Conservation (phyloP, 176 grass and related monocot genomes). For the Tillandsia leiboldiana region DNA sequence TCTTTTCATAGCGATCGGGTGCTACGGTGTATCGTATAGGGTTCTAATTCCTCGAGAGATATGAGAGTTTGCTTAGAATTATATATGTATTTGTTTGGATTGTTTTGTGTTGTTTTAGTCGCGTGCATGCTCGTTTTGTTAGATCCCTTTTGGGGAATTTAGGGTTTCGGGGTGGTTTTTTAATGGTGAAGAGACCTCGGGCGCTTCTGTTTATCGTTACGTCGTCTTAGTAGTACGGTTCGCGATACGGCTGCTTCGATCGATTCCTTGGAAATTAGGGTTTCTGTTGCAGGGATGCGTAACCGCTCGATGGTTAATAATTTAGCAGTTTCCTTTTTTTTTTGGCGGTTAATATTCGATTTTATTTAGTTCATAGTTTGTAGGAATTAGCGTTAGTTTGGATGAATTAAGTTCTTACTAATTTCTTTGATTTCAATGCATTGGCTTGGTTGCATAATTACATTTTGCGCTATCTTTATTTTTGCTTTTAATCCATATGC, state of each 20-base stretch:
- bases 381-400: background rate
- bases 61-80: background rate
- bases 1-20: background rate
- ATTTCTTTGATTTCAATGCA: no score
- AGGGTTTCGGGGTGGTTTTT: conserved; percentile 1
- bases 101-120: conserved; percentile 9
- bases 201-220: no score
- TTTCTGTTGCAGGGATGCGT: no score
- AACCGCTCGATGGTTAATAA: no score
- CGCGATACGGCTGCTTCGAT: background rate
- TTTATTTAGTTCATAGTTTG: no score
- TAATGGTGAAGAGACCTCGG: background rate
- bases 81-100: background rate
- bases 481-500: no score
- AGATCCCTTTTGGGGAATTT: background rate
- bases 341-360: no score
- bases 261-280: no score
- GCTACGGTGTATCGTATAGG: background rate
- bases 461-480: no score
- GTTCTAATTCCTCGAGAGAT: background rate
- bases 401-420: no score
- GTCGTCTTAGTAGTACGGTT: background rate
- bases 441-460: no score
- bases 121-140: background rate
- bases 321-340: no score